Conservation (phyloP, 1,284 basidiomycete genomes). For the Neolentinus lepideus region DNA sequence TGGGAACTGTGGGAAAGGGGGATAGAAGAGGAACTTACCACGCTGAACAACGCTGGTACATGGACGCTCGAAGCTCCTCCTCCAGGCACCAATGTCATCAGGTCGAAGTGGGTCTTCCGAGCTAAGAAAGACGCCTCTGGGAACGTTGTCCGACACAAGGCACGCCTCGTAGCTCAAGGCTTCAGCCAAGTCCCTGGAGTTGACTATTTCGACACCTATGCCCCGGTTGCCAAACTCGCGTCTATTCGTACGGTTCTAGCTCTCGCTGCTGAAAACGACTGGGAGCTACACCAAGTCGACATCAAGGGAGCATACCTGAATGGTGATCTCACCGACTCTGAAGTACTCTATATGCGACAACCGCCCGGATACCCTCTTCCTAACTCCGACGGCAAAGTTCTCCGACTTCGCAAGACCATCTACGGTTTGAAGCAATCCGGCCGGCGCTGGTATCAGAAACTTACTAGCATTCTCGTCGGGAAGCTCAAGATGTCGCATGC, state of each 20-base stretch:
- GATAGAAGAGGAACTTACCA: slow-evolving; percentile 19
- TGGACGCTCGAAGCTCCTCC: slow-evolving; percentile 18
- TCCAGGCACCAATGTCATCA: slow-evolving; percentile 15
- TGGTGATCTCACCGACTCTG: no score
- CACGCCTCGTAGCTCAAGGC: slow-evolving; percentile 31
- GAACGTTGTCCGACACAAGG: slow-evolving; percentile 23
- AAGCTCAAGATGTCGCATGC: slow-evolving; percentile 11
- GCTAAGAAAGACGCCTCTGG: slow-evolving; percentile 23
- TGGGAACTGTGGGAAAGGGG: slow-evolving; percentile 18
- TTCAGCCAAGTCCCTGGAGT: no score
- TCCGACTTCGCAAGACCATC: no score
- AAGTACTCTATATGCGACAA: no score
- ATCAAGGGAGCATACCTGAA: no score
- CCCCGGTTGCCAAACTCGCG: no score
- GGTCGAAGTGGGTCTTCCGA: slow-evolving; percentile 24
- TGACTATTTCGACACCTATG: no score
- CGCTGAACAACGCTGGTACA: slow-evolving; percentile 13
- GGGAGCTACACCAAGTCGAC: no score
- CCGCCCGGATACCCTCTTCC: no score
- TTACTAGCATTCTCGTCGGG: slow-evolving; percentile 7
- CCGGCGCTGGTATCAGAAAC: slow-evolving; percentile 12
- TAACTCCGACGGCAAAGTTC: no score
- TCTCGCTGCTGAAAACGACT: no score
- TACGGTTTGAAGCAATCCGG: slow-evolving; percentile 15
- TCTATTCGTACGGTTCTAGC: no score